Evolutionary conservation across 2,329 filamentous ascomycete species (phyloP).

Genomic region (Pestalotiopsis fici): DNA sequence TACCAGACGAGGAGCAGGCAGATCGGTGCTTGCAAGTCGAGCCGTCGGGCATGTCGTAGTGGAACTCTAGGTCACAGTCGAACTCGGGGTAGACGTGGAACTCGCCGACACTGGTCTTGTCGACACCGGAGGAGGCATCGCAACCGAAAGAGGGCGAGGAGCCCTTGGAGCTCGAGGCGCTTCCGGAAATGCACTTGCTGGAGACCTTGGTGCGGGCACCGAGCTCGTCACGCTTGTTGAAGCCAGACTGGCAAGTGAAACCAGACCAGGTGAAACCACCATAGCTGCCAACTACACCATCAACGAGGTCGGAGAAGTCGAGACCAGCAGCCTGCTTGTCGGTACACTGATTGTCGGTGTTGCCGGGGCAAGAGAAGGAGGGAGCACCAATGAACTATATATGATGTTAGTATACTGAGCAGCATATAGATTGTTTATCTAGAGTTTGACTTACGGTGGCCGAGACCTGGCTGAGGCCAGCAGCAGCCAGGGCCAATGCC

Average conservation of each 20-base stretch:
- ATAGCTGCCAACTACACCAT: constrained; percentile 66
- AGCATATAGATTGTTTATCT: not conserved
- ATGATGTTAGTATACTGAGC: not conserved
- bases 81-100: constrained; percentile 75
- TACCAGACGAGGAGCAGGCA: constrained; percentile 67
- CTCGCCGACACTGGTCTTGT: constrained; percentile 73
- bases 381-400: constrained; percentile 30
- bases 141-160: constrained; percentile 61
- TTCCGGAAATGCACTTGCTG: constrained; percentile 63
- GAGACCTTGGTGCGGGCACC: constrained; percentile 48
- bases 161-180: constrained; percentile 44
- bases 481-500: constrained; percentile 51
- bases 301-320: constrained; percentile 65
- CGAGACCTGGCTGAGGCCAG: constrained; percentile 49
- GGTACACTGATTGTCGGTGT: constrained; percentile 77
- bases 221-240: constrained; percentile 58
- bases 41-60: constrained; percentile 84
- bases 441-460: constrained; percentile 41
- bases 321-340: constrained; percentile 70
- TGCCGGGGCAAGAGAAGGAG: constrained; percentile 67
- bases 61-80: constrained; percentile 79
- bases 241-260: constrained; percentile 66
- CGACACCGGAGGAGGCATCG: constrained; percentile 38
- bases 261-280: constrained; percentile 74
- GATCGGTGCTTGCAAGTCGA: constrained; percentile 78